Conservation (phyloP, 129 eudicot genomes). For the Ambrosia artemisiifolia region DNA sequence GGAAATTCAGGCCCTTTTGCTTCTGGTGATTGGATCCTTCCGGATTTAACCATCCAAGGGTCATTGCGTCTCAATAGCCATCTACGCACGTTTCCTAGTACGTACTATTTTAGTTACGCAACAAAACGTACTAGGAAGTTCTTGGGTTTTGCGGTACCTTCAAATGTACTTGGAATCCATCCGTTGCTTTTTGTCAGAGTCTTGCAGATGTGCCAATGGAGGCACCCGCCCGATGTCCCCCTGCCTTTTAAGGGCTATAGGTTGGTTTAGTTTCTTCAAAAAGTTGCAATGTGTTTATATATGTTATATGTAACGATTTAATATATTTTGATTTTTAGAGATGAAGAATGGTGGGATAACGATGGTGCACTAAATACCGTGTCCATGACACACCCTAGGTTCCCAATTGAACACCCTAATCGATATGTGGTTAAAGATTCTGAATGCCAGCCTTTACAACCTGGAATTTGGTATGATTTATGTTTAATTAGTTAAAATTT, state of each 20-base stretch:
- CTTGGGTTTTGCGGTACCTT: constrained; percentile 69
- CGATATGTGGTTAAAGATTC: constrained; percentile 67
- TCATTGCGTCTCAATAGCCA: constrained; percentile 65
- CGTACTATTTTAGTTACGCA: constrained; percentile 94
- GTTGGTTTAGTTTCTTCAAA: constrained; percentile 22
- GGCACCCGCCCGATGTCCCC: constrained; percentile 77
- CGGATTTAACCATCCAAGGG: constrained; percentile 86
- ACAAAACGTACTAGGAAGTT: constrained; percentile 73
- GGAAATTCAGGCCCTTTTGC: constrained; percentile 92
- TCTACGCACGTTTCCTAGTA: constrained; percentile 72
- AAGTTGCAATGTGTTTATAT: not conserved
- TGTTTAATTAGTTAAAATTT: not conserved
- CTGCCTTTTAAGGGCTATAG: constrained; percentile 96
- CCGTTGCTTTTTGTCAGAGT: constrained; percentile 84
- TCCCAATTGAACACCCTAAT: constrained; percentile 85
- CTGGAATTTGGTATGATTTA: constrained; percentile 78
- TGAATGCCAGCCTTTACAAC: constrained; percentile 84
- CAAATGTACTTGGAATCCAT: constrained; percentile 72
- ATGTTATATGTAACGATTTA: not conserved
- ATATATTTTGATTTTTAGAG: constrained; percentile 42
- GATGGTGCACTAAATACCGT: constrained; percentile 93
- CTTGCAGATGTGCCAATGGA: constrained; percentile 89
- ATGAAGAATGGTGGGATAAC: constrained; percentile 99
- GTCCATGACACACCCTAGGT: constrained; percentile 91
- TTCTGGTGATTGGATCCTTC: constrained; percentile 94